phyloP scores from a whole-genome alignment of 345 rosid genomes.

The Arabis hirsuta region DNA sequence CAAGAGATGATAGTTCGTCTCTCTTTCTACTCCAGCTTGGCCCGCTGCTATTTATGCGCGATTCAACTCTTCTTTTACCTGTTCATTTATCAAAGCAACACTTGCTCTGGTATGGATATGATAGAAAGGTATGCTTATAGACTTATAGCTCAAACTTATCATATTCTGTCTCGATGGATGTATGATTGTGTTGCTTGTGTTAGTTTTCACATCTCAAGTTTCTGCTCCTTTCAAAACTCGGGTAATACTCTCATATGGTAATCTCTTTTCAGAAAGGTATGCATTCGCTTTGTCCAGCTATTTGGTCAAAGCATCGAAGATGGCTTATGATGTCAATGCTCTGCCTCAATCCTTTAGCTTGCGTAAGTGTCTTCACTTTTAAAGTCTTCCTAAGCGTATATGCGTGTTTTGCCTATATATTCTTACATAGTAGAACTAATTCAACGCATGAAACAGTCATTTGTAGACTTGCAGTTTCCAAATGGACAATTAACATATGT shows the following conservation, averaged over 20 bases:
- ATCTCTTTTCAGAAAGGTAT: slow-evolving; percentile 74
- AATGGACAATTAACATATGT: slow-evolving; percentile 91
- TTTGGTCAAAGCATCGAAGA: slow-evolving; percentile 97
- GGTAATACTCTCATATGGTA: slow-evolving; percentile 16
- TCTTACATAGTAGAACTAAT: slow-evolving; percentile 17
- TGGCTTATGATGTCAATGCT: slow-evolving; percentile 99
- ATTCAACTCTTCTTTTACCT: slow-evolving; percentile 87
- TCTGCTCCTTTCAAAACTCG: slow-evolving; percentile 8
- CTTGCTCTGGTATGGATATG: slow-evolving; percentile 99
- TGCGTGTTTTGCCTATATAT: slow-evolving; percentile 1
- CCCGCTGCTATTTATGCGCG: slow-evolving; percentile 86
- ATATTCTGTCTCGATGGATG: background rate
- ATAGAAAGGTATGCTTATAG: slow-evolving; percentile 69
- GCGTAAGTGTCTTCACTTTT: slow-evolving; percentile 57
- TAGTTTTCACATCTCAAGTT: background rate
- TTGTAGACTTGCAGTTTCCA: slow-evolving; percentile 92
- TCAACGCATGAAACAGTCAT: slow-evolving; percentile 58
- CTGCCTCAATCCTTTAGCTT: slow-evolving; percentile 85
- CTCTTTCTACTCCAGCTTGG: slow-evolving; percentile 96
- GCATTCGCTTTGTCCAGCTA: slow-evolving; percentile 96
- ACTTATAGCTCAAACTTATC: background rate
- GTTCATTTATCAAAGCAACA: slow-evolving; percentile 94
- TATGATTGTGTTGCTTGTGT: slow-evolving; percentile 10
- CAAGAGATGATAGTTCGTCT: slow-evolving; percentile 71
- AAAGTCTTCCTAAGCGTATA: background rate